These are phyloP conservation scores for Lepidium sativum DNA, from an alignment of 345 rosid species.

Conservation along the genomic window DNA sequence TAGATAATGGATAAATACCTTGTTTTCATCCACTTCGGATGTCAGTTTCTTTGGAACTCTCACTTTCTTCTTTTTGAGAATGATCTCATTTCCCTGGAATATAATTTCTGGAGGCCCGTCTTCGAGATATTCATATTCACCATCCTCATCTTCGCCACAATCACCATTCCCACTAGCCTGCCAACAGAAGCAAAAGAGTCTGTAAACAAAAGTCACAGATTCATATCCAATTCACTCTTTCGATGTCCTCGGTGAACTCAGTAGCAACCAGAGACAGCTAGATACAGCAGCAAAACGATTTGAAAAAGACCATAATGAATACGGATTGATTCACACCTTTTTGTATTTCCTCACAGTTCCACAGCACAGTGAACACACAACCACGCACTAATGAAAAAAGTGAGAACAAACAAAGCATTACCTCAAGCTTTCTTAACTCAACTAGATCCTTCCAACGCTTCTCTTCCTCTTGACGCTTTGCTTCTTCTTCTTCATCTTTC, in stretches of 20 bases:
- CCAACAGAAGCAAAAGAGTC: constrained; percentile 6
- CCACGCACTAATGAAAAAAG: not conserved
- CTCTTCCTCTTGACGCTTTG: constrained; percentile 36
- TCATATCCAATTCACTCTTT: not conserved
- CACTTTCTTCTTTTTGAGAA: constrained; percentile 65
- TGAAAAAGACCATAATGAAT: not conserved
- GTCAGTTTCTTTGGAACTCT: constrained; percentile 55
- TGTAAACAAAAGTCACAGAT: not conserved
- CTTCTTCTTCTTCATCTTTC: constrained; percentile 44
- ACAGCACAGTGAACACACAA: not conserved
- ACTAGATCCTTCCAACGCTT: constrained; percentile 30
- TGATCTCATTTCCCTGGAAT: constrained; percentile 87
- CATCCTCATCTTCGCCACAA: constrained; percentile 40
- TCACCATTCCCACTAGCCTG: constrained; percentile 41
- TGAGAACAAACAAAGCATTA: constrained; percentile 3
- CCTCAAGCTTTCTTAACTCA: constrained; percentile 33
- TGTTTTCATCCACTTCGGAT: constrained; percentile 20
- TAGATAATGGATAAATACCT: constrained; percentile 37
- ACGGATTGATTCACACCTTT: not conserved
- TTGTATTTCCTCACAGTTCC: not conserved
- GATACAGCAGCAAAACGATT: not conserved
- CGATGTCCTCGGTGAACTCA: not conserved
- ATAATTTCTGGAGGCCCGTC: constrained; percentile 91
- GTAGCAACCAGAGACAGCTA: not conserved
- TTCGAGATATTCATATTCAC: constrained; percentile 75